Evolutionary conservation across 106 monocot genomes (phyloP).

Genomic region (Dendrobium nobile): DNA sequence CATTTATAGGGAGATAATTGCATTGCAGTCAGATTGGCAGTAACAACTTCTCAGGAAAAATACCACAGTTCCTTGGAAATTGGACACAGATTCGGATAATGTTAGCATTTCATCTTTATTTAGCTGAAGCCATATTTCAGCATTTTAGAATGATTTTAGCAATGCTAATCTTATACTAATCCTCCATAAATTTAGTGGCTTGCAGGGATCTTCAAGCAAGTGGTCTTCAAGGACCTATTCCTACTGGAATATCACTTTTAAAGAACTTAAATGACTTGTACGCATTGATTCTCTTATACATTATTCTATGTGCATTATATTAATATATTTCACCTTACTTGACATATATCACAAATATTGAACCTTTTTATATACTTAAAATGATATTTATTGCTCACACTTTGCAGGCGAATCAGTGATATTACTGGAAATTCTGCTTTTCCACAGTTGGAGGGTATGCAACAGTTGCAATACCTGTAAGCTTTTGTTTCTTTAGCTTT

Average conservation of each 20-base stretch:
- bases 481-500: background rate
- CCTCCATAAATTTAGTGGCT: background rate
- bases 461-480: conserved; percentile 11
- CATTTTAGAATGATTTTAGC: background rate
- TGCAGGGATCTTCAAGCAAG: conserved; percentile 12
- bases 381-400: background rate
- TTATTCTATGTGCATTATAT: background rate
- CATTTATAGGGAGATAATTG: background rate
- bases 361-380: background rate
- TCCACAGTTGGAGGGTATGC: conserved; percentile 7
- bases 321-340: background rate
- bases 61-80: conserved; percentile 6
- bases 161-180: background rate
- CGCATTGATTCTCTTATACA: background rate
- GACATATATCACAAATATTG: background rate
- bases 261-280: conserved; percentile 10
- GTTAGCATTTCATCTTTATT: background rate
- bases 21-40: background rate
- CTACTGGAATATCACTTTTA: background rate
- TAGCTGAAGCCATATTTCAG: background rate
- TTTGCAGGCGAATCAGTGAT: conserved; percentile 10
- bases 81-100: conserved; percentile 8
- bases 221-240: conserved; percentile 10
- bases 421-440: conserved; percentile 4
- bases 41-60: conserved; percentile 5